Evolutionary conservation across 73 alveolate genomes (phyloP), one percentile per base, ranked within the genome.

Genomic region (Tetrahymena thermophila): DNA sequence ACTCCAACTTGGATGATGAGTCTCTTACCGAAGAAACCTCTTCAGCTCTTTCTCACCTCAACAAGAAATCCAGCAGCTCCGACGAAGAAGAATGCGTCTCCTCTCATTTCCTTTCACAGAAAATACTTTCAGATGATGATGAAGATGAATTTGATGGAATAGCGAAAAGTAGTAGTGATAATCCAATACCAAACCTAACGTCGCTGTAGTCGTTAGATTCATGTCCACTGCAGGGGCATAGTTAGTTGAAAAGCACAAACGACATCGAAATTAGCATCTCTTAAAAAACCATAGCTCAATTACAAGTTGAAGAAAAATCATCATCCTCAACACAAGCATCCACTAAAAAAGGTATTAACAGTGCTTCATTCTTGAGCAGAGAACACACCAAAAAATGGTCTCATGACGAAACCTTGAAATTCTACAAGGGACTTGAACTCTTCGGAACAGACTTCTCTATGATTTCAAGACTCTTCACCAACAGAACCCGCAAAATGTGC

Each of bases 201-300:
- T 71, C 89, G 89, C 89, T 71, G 89, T 71, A 71, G 21, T 71
- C 89, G 37, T 31, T 71, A n/a, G 89, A 71, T 71, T 71, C 35
- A 71, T 71, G 89, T 71, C 89, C 89, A 71, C 89, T 71, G 89
- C 89, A 71, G 35, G 89, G 89, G 89, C 89, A 71, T n/a, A 71
- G 23, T 31, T 71, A 71, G 40, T 71, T 71, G 89, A 71, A 71
- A 71, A 71, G 89, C 37, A 50, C 83, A 15, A 50, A 50, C 83
- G 28, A 19, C 10, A n/a, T 11, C 17, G 89, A 71, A 17, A 19
- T 71, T 1, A 28, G 40, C 37, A 6, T n/a, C 37, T 71, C 89
- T n/a, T 31, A 71, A 71, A n/a, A 71, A 71, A 71, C 89, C 21
- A 71, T 71, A 11, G 89, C 89, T 13, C n/a, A n/a, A 15, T 71